These are phyloP conservation scores for Tricholoma saponaceum DNA, from an alignment of 768 basidiomycete species.

Conservation along the genomic window DNA sequence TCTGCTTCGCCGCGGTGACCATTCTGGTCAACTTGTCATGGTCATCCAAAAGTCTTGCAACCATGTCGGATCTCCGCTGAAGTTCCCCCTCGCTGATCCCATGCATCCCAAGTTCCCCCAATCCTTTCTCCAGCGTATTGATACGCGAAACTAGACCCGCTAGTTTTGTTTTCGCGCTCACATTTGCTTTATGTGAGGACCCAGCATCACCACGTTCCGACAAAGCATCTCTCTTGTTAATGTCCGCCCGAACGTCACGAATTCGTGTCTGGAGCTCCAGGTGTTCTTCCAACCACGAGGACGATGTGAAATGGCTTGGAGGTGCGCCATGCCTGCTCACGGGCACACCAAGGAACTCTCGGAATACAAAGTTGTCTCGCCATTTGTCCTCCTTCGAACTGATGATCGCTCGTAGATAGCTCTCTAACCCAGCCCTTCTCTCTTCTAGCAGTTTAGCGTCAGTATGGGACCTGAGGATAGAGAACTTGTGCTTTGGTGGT, in stretches of 20 bases:
- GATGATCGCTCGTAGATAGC: slow-evolving; percentile 83
- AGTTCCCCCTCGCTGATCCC: slow-evolving; percentile 93
- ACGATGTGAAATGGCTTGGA: slow-evolving; percentile 57
- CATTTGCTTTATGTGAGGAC: slow-evolving; percentile 74
- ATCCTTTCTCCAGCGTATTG: slow-evolving; percentile 62
- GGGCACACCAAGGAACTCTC: slow-evolving; percentile 85
- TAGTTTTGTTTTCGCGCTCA: slow-evolving; percentile 82
- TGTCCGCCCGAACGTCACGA: slow-evolving; percentile 78
- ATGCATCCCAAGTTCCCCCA: slow-evolving; percentile 57
- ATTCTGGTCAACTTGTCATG: slow-evolving; percentile 85
- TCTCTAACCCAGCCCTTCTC: slow-evolving; percentile 72
- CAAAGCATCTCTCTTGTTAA: slow-evolving; percentile 86
- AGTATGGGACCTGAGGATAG: slow-evolving; percentile 55
- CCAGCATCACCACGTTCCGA: slow-evolving; percentile 69
- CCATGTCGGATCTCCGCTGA: slow-evolving; percentile 84
- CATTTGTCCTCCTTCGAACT: slow-evolving; percentile 77
- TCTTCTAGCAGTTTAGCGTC: slow-evolving; percentile 71
- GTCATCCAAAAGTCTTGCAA: slow-evolving; percentile 84
- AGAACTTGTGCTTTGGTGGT: slow-evolving; percentile 81
- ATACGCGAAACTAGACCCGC: slow-evolving; percentile 76
- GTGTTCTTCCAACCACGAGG: slow-evolving; percentile 91
- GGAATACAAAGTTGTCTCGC: slow-evolving; percentile 76
- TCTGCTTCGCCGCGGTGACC: slow-evolving; percentile 70
- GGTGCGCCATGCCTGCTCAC: slow-evolving; percentile 46
- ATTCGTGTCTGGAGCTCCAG: slow-evolving; percentile 69